Conservation (phyloP, 495 filamentous ascomycete genomes). For the Lophium mytilinum region DNA sequence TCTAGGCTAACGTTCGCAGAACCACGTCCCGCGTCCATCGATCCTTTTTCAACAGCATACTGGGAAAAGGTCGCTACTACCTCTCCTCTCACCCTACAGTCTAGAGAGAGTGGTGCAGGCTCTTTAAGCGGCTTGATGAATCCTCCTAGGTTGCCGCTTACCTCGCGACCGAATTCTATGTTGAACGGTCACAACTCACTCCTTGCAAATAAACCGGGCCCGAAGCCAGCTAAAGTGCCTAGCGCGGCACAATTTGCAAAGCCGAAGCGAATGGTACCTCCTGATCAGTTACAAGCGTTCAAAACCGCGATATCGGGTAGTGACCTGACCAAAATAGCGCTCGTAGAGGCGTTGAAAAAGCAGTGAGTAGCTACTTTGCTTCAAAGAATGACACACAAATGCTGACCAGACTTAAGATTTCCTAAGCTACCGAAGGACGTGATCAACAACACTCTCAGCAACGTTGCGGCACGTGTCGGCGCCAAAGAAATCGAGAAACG, state of each 20-base stretch:
- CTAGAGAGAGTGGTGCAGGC: conserved; percentile 26
- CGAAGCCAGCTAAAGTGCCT: background rate
- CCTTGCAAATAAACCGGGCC: background rate
- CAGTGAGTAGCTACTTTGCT: conserved; percentile 36
- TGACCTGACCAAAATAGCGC: conserved; percentile 63
- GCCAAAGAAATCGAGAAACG: conserved; percentile 55
- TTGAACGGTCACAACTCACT: conserved; percentile 21
- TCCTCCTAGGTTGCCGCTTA: conserved; percentile 17
- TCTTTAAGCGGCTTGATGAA: conserved; percentile 33
- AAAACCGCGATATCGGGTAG: conserved; percentile 60
- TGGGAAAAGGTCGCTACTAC: conserved; percentile 46
- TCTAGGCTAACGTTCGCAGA: conserved; percentile 28
- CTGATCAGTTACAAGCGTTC: conserved; percentile 63
- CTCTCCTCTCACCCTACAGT: background rate
- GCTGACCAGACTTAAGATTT: conserved; percentile 42
- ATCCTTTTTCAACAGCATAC: conserved; percentile 77
- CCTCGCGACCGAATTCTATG: conserved; percentile 4
- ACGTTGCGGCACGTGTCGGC: conserved; percentile 60
- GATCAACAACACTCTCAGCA: conserved; percentile 63
- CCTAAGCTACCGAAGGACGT: conserved; percentile 61
- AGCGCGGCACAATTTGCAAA: background rate
- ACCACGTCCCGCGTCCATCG: conserved; percentile 48
- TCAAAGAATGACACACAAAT: background rate
- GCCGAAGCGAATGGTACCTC: conserved; percentile 45
- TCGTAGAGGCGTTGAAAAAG: conserved; percentile 67